Conservation (phyloP, 148 eudicot species). For the Euryodendron excelsum region DNA sequence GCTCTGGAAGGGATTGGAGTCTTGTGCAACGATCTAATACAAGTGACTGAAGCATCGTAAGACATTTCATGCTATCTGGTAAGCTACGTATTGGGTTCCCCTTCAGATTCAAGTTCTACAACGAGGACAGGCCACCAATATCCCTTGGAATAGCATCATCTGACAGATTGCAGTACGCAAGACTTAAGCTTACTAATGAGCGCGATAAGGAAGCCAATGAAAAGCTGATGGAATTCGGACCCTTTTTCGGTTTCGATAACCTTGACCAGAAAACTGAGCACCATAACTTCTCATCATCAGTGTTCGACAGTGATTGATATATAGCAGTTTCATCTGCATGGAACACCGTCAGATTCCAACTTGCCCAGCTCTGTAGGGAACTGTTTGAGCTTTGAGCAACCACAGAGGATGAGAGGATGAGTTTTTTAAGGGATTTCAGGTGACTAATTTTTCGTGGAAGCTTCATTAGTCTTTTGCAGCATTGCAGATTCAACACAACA, state of each 20-base stretch:
- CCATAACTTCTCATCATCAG: not conserved
- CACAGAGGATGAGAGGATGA: not conserved
- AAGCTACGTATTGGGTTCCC: not conserved
- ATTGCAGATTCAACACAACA: slow-evolving; percentile 7
- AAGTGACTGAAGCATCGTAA: not conserved
- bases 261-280: not conserved
- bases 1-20: slow-evolving; percentile 6
- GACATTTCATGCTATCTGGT: not conserved
- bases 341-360: not conserved
- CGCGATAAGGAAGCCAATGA: not conserved
- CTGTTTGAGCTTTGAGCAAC: not conserved
- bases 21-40: not conserved
- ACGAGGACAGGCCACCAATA: not conserved
- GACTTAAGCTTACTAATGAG: not conserved
- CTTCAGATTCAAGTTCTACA: not conserved
- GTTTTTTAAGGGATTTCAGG: slow-evolving; percentile 6
- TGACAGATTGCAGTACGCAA: not conserved
- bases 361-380: not conserved
- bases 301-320: too few relatives aligned
- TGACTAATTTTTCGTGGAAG: not conserved
- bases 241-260: not conserved
- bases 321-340: not conserved
- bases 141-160: not conserved
- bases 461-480: slow-evolving; percentile 3
- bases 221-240: not conserved